Percentiles rank a stretch among this genome's conserved stretches.
Evolutionary conservation across 768 basidiomycete genomes (phyloP).

Genomic region (Agrocybe praecox): DNA sequence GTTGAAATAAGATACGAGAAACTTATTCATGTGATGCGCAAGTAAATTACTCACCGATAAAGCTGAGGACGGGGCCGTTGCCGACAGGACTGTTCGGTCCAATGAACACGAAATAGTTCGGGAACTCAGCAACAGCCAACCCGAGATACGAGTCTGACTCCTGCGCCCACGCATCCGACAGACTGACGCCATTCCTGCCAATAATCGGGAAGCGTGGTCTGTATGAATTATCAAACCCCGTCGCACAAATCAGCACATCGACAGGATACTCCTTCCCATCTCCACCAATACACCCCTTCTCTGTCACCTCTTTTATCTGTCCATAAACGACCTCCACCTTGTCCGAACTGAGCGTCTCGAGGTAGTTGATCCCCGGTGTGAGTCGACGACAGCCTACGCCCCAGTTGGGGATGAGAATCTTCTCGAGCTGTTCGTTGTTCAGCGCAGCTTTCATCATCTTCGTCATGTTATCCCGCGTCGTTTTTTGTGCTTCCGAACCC

Average conservation of each 20-base stretch:
- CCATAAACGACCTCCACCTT: conserved; percentile 34
- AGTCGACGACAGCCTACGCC: conserved; percentile 34
- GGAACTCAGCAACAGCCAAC: conserved; percentile 30
- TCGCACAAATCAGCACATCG: conserved; percentile 38
- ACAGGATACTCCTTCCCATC: conserved; percentile 32
- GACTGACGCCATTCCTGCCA: conserved; percentile 22
- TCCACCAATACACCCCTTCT: conserved; percentile 27
- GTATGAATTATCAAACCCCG: conserved; percentile 36
- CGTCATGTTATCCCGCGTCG: conserved; percentile 22
- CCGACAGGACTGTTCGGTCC: conserved; percentile 38
- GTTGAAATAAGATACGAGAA: background rate
- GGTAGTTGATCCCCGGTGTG: conserved; percentile 37
- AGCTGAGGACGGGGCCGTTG: conserved; percentile 33
- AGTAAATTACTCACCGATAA: conserved; percentile 22
- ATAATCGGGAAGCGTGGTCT: conserved; percentile 33
- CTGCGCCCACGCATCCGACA: conserved; percentile 34
- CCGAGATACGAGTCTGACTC: conserved; percentile 33
- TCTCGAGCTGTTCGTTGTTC: conserved; percentile 40
- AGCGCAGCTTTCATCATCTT: conserved; percentile 44
- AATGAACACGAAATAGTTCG: conserved; percentile 33
- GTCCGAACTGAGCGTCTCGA: conserved; percentile 31
- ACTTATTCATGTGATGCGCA: background rate
- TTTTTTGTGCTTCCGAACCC: conserved; percentile 33
- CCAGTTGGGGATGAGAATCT: conserved; percentile 35
- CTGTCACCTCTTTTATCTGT: conserved; percentile 30